Percentiles rank a stretch among this genome's conserved stretches.
These are phyloP conservation scores for Pinus tabuliformis DNA, from an alignment of 75 land plant genomes.

Conservation along the genomic window DNA sequence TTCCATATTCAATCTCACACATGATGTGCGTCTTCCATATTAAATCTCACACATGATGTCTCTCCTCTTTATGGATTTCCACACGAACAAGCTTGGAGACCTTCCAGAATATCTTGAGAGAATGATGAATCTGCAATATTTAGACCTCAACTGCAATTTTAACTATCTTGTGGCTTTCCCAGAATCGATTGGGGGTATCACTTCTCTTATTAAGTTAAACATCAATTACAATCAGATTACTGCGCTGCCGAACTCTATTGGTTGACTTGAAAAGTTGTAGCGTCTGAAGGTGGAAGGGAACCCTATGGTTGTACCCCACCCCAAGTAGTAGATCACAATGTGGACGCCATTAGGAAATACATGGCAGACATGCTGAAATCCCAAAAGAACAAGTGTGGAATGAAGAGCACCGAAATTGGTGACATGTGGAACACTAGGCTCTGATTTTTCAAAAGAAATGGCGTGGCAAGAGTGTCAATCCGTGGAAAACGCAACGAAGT, in stretches of 20 bases:
- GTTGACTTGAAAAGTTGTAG: slow-evolving; percentile 57
- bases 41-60: not conserved
- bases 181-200: slow-evolving; percentile 63
- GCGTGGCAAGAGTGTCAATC: too few species aligned
- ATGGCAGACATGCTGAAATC: slow-evolving; percentile 18
- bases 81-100: slow-evolving; percentile 67
- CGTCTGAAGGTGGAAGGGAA: slow-evolving; percentile 68
- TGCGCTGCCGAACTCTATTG: slow-evolving; percentile 58
- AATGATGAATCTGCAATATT: slow-evolving; percentile 53
- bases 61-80: slow-evolving; percentile 62
- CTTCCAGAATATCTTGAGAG: slow-evolving; percentile 74
- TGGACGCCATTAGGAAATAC: slow-evolving; percentile 47
- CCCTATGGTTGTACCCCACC: slow-evolving; percentile 60
- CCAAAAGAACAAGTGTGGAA: not conserved
- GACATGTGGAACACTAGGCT: not conserved
- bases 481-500: too few species aligned
- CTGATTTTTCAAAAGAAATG: too few species aligned
- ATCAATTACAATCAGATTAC: slow-evolving; percentile 61
- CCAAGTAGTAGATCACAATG: slow-evolving; percentile 58
- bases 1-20: slow-evolving; percentile 70
- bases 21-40: slow-evolving; percentile 16
- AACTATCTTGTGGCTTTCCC: slow-evolving; percentile 50
- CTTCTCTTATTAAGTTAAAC: slow-evolving; percentile 45
- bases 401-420: not conserved
- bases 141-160: slow-evolving; percentile 74